These are phyloP conservation scores for Sarocladium brachiariae DNA, from an alignment of 2,329 filamentous ascomycete genomes.

Conservation along the genomic window DNA sequence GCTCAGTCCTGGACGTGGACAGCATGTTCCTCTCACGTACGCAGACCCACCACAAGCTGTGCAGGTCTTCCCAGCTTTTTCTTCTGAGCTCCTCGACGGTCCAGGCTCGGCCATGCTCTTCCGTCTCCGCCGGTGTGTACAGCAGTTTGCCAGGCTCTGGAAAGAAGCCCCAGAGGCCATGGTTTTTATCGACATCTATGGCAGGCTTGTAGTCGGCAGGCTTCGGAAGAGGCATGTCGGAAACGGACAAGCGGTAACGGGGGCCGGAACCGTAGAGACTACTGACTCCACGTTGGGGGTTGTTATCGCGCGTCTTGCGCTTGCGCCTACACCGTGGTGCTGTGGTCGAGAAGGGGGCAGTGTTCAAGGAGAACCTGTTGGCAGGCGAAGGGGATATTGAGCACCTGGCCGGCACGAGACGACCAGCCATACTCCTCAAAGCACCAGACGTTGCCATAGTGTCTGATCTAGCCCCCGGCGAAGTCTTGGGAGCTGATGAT, in stretches of 20 bases:
- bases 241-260: slow-evolving; percentile 66
- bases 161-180: slow-evolving; percentile 94
- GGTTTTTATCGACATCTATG: slow-evolving; percentile 59
- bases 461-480: neutral
- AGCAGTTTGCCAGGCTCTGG: slow-evolving; percentile 61
- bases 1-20: slow-evolving; percentile 67
- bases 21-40: slow-evolving; percentile 85
- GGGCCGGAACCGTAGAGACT: slow-evolving; percentile 71
- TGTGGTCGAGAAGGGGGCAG: slow-evolving; percentile 47
- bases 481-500: neutral
- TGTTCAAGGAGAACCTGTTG: slow-evolving; percentile 12
- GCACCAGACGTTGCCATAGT: slow-evolving; percentile 3
- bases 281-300: slow-evolving; percentile 73
- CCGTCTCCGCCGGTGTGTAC: slow-evolving; percentile 63
- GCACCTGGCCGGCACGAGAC: neutral
- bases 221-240: slow-evolving; percentile 63
- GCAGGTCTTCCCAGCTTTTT: slow-evolving; percentile 92
- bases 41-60: slow-evolving; percentile 91
- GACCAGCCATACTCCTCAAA: neutral
- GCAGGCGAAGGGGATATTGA: slow-evolving; percentile 3
- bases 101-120: slow-evolving; percentile 75
- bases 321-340: slow-evolving; percentile 41
- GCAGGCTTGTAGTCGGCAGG: slow-evolving; percentile 59
- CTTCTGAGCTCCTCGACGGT: slow-evolving; percentile 73
- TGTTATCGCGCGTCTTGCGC: slow-evolving; percentile 55